Conservation (phyloP, 2,329 filamentous ascomycete species). For the Pyrenochaeta sp. region DNA sequence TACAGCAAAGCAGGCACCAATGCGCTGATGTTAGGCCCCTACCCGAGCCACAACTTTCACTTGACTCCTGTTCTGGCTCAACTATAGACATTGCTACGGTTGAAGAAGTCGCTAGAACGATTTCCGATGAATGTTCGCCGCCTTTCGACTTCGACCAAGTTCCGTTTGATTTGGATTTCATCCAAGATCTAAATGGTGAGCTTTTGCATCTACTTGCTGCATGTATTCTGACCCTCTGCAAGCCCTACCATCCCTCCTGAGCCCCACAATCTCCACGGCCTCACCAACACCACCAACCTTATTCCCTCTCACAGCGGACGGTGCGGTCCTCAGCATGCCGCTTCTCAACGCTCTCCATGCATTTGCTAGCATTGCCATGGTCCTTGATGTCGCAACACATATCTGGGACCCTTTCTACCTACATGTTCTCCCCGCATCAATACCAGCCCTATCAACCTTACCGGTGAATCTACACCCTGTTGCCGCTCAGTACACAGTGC, state of each 20-base stretch:
- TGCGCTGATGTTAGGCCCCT: not conserved
- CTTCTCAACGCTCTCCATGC: conserved; percentile 50
- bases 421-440: conserved; percentile 22
- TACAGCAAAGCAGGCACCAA: not conserved
- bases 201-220: not conserved
- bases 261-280: not conserved
- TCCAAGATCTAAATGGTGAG: conserved; percentile 16
- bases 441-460: conserved; percentile 10
- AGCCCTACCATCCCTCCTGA: not conserved
- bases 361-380: conserved; percentile 21
- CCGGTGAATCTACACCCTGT: conserved; percentile 60
- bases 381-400: conserved; percentile 17
- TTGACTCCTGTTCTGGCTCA: not conserved
- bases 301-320: conserved; percentile 10
- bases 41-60: not conserved
- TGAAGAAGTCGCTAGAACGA: not conserved
- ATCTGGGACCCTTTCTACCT: conserved; percentile 29
- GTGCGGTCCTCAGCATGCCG: conserved; percentile 39
- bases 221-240: not conserved
- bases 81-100: not conserved
- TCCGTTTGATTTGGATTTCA: conserved; percentile 21
- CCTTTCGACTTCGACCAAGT: conserved; percentile 20
- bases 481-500: conserved; percentile 57
- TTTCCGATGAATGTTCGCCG: not conserved
- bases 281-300: not conserved